Base-by-base conservation (phyloP, 371 early-diverging fungal species). In the Blakeslea trispora region DNA sequence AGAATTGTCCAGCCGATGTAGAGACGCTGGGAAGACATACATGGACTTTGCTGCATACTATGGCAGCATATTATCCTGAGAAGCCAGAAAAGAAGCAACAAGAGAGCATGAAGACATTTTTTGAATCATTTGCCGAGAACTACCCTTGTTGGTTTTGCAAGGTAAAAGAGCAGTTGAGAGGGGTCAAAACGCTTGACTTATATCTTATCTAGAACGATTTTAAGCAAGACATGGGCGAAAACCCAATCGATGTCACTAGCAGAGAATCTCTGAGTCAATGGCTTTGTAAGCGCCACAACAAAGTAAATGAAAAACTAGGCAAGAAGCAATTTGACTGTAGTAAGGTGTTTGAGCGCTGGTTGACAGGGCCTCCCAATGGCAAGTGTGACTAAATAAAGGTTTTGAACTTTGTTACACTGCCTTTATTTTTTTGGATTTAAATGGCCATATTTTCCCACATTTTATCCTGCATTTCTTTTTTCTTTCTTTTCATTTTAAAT, bases 1-100 rank as follows among this genome's bases (percentile, higher is more conserved):
- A 75, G 28, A 86, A 85, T 24, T 97, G 96, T 69, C 98, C 98
- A 10, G 90, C 94, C 0, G 96, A 95, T 71, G 87, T 88, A 3
- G 76, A 81, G 50, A 86, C 86, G 45, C 89, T 99, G 14, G 99
- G 99, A 31, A 75, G 89, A 24, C 79, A 91, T 13, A 95, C 98
- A 1, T 99, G 99, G 99, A 95, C 96, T 3, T 91, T 98, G 57
- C 75, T 99, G 35, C 99, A 99, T 75, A 97, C 97, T 1, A 94
- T 97, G 90, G 97, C 97, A 2, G 94, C 98, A 0, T 95, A 96
- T 68, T 99, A 96, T 67, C 98, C 99, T 0, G 89, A 91, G 17
- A 73, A 73, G 10, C 96, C 99, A 0, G 81, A 86, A 1, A 45
- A 59, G 0, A 57, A 70, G 42, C 87, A 98, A 57, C 87, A 93